A percentile compares a stretch with the other conserved stretches of the same genome.
Conservation (phyloP, 306 rosid genomes). For the Cicer chorassanicum region DNA sequence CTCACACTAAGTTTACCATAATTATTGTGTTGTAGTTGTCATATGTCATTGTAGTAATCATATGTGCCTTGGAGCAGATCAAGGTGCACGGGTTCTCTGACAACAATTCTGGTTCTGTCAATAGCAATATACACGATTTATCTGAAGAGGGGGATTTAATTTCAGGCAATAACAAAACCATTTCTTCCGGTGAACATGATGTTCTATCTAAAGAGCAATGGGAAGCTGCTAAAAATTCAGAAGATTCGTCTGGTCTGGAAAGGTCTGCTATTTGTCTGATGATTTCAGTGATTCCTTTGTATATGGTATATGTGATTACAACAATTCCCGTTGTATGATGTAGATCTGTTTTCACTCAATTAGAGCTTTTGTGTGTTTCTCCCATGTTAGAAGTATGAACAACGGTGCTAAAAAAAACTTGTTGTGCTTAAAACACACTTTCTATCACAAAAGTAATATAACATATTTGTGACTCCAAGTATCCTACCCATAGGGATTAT, state of each 20-base stretch:
- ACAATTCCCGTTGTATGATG: constrained; percentile 22
- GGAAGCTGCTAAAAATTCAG: constrained; percentile 49
- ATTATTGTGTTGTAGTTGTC: constrained; percentile 29
- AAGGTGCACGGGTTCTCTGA: constrained; percentile 58
- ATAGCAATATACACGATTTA: constrained; percentile 43
- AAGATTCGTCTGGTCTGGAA: constrained; percentile 44
- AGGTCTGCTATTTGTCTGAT: constrained; percentile 47
- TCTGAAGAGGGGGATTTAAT: constrained; percentile 47
- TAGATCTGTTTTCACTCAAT: constrained; percentile 10
- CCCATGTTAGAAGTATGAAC: constrained; percentile 29
- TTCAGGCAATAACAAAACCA: constrained; percentile 43
- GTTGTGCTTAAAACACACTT: too few relatives aligned
- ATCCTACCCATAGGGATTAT: too few relatives aligned
- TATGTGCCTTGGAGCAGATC: constrained; percentile 57
- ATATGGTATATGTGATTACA: constrained; percentile 25
- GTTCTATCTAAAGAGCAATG: constrained; percentile 47
- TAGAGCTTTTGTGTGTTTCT: background rate
- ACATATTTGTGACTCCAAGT: too few relatives aligned
- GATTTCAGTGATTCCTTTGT: constrained; percentile 32
- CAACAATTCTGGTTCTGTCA: constrained; percentile 48
- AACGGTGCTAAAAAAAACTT: constrained; percentile 2
- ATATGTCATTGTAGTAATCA: constrained; percentile 44
- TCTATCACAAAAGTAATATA: too few relatives aligned
- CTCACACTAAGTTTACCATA: constrained; percentile 36
- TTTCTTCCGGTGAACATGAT: constrained; percentile 44